Percentiles rank a stretch among this genome's conserved stretches.
phyloP scores from a whole-genome alignment of 2,329 filamentous ascomycete genomes.

The Ceratocystis huliohia region DNA sequence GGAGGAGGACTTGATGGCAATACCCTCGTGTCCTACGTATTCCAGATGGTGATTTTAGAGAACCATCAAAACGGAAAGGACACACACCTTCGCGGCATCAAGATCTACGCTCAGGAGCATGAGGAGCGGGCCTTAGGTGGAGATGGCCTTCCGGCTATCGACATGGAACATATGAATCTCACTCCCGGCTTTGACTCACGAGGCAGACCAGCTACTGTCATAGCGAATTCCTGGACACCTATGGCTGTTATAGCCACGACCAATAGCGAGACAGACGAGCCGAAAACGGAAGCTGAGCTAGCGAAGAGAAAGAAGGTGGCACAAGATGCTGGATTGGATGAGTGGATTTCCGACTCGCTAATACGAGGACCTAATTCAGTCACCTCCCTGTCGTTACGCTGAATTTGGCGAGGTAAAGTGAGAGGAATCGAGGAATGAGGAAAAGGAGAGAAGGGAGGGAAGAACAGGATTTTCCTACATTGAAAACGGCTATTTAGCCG shows the following conservation, averaged over 20 bases:
- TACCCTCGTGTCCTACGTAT: constrained; percentile 73
- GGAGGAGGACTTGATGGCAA: constrained; percentile 53
- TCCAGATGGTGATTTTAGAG: constrained; percentile 83
- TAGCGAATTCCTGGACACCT: background rate
- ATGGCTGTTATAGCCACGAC: background rate
- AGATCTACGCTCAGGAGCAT: constrained; percentile 57
- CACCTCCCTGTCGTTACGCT: constrained; percentile 12
- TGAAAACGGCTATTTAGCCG: background rate
- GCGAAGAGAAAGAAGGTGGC: background rate
- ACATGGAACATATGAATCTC: constrained; percentile 9
- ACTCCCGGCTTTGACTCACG: background rate
- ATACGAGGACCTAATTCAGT: constrained; percentile 13
- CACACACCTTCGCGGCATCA: constrained; percentile 88
- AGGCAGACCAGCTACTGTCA: background rate
- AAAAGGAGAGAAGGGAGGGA: background rate
- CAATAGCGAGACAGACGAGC: background rate
- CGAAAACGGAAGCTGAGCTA: background rate
- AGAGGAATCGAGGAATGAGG: no score
- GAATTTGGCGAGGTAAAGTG: background rate
- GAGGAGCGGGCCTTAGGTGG: constrained; percentile 26
- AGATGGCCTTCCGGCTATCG: constrained; percentile 15
- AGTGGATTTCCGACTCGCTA: constrained; percentile 14
- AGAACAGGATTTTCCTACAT: background rate
- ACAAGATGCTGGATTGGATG: constrained; percentile 15
- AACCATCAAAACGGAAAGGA: constrained; percentile 99